Evolutionary conservation across 2,329 filamentous ascomycete genomes (phyloP), one percentile per base, ranked within the genome.

Genomic region (Botrytis elliptica): DNA sequence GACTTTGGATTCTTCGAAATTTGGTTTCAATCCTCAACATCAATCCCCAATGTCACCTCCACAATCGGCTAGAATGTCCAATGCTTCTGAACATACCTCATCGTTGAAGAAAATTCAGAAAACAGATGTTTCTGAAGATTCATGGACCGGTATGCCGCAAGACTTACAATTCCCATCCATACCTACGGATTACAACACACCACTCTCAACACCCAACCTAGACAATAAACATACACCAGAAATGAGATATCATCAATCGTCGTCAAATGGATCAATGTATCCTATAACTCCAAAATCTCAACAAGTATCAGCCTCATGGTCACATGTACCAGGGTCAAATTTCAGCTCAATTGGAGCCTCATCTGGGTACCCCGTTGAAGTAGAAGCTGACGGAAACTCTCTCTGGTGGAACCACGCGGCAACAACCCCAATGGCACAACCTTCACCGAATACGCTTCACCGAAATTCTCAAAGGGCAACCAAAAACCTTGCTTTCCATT

Each of bases 1-100:
- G 63, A 85, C 88, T 74, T 66, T 74, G 16, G 76, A 79, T 57
- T 69, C 75, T 29, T 46, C 77, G 9, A 85, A 85, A 75, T 88
- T 88, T 78, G 83, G 83, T 75, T 80, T 88, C 62, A 84, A 85
- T 20, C 66, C 80, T 83, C 75, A 82, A 85, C 25, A 80, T 83
- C 75, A 82, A 85, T 22, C 81, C 84, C 72, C 82, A 84, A 72
- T 79, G 22, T 85, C 85, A 36, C 83, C 85, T 60, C 84, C 85
- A 65, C 82, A 82, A 73, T 85, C 85, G 60, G 83, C 83, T 73
- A 84, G 82, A 70, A 80, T 83, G 6, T 78, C 82, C 40, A 74
- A 74, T 68, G 67, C 64, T 1, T 74, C 76, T 3, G 71, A 74
- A 36, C n/a, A 68, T 42, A 25, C 66, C 25, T 42, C 49, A 80